Conservation (phyloP, 257 asterid genomes). For the Jacaranda copaia region DNA sequence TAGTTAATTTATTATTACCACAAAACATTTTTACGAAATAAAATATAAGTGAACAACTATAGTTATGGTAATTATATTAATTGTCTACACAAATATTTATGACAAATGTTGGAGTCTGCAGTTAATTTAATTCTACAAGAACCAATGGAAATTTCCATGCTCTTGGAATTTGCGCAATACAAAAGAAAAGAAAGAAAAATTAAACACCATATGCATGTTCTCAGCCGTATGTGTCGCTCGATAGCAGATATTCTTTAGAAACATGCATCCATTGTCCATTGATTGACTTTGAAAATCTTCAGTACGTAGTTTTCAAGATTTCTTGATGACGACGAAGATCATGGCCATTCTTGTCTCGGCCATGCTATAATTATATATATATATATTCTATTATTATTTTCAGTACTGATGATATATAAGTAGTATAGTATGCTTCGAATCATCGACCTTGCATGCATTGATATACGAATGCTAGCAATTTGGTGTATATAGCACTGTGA, state of each 20-base stretch:
- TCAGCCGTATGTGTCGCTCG: conserved; percentile 59
- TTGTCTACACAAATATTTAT: not conserved
- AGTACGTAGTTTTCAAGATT: conserved; percentile 31
- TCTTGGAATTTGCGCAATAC: not conserved
- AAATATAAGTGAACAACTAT: not conserved
- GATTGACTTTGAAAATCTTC: conserved; percentile 29
- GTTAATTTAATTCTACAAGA: not conserved
- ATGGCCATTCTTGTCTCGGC: conserved; percentile 15
- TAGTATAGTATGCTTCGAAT: not conserved
- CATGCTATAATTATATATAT: too few relatives aligned
- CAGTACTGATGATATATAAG: too few relatives aligned
- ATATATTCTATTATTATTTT: not conserved
- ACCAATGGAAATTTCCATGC: conserved; percentile 34
- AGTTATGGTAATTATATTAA: not conserved
- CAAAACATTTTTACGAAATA: too few relatives aligned
- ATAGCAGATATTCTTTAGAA: conserved; percentile 54
- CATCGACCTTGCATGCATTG: not conserved
- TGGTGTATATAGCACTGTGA: too few relatives aligned
- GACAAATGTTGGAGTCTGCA: conserved; percentile 20
- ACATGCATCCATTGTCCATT: conserved; percentile 18
- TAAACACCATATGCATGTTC: conserved; percentile 46
- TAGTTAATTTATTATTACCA: too few relatives aligned
- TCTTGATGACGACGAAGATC: conserved; percentile 48
- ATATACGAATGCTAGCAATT: not conserved
- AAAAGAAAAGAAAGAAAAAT: not conserved